Base-by-base conservation (phyloP, 805 yeast species). In the Yamadazyma sp. region DNA sequence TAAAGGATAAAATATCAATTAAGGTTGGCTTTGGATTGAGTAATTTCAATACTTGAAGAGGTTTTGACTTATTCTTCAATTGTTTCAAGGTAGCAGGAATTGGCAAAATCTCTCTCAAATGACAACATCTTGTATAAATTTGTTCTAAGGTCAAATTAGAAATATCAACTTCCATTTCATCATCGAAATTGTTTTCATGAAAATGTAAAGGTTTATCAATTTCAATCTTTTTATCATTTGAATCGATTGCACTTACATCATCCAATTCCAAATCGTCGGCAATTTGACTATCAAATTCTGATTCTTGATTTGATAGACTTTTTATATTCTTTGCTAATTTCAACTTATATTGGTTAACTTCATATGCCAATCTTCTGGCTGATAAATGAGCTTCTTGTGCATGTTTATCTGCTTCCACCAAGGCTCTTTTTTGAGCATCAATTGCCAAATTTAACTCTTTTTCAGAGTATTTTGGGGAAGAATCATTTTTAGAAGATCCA, bases 71-170 rank as follows among this genome's bases (percentile, higher is more conserved):
- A 42, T 69, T 64, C 37, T 72, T 75, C 40, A 76, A 58, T 49
- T 76, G 81, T 40, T 73, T 75, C 40, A 75, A 53, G 5, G 91
- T 87, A 2, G 95, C 91, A 3, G 95, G 91, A 32, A 89, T 89
- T 2, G 98, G 97, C 43, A 89, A 57, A 40, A 89, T 89, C 50
- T 89, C 97, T 39, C 97, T 68, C 41, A 89, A 65, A 57, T 89
- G 97, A 55, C 97, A 89, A 56, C 97, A 91, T 45, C 97, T 69
- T 1, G 96, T 86, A 46, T 76, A 76, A 11, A 76, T 54, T 10
- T 66, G 55, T 38, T 76, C 82, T 31, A 76, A 53, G 2, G 78
- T 56, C 1, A 71, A 47, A 9, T 52, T 28, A 4, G 37, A 23
- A 5, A 32, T 30, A 15, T 53, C 53, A 8, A 36, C 47, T 7